Evolutionary conservation across 2,329 filamentous ascomycete genomes (phyloP), one percentile per base, ranked within the genome.

Genomic region (Phyllosticta capitalensis): DNA sequence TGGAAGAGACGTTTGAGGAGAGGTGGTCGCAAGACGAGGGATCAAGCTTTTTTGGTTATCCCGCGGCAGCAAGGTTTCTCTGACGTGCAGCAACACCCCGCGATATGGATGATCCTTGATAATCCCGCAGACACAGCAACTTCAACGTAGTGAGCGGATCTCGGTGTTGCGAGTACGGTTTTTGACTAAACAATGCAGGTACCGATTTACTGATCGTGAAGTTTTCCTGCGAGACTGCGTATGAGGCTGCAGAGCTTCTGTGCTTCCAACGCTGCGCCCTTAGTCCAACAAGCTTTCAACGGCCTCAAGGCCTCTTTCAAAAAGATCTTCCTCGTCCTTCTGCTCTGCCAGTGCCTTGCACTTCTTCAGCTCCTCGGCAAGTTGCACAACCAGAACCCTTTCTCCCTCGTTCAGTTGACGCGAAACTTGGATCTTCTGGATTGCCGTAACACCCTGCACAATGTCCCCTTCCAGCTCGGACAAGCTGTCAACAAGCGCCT

Each of bases 371-470:
- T 17, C 38, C 38, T 45, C 38, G 38, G 38, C 38, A 17, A 65
- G 19, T 49, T 59, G 21, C 55, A 63, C 56, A 56, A 63, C 56
- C 48, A 55, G 26, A 2, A 19, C 24, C 2, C 49, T 53, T 58
- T 64, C 64, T 9, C 65, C 62, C 0, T 62, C 55, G n/a, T 63
- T 61, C 9, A 66, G 45, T 1, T 63, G 49, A 20, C 65, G 55
- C 3, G 58, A 52, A 14, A 65, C 60, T 45, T 71, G 58, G 6
- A 60, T 63, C 59, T 74, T 74, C 59, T 74, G 69, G 5, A 74
- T 64, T 1, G 71, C 72, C 4, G 72, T 74, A 28, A 71, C 63
- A 7, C 70, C 65, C 63, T 74, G 72, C 14, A 74, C 68, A 45
- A 74, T 65, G 50, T 73, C 70, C 1, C 69, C 72, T 65, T 75